Conservation (phyloP, 768 basidiomycete species). For the Terana coerulea region DNA sequence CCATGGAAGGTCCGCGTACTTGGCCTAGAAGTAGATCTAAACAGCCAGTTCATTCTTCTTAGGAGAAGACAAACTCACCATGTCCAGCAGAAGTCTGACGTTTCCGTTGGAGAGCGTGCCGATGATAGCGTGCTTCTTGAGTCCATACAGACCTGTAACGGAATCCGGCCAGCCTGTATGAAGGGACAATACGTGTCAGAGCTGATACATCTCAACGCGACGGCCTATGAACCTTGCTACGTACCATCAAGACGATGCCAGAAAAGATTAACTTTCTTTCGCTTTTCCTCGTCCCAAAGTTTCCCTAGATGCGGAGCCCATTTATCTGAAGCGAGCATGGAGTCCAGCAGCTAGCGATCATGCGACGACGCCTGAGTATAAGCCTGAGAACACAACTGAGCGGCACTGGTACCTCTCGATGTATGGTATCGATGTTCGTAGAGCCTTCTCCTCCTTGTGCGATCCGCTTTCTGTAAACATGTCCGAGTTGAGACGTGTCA, state of each 20-base stretch:
- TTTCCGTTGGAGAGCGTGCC: constrained; percentile 63
- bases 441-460: constrained; percentile 45
- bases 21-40: constrained; percentile 41
- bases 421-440: constrained; percentile 50
- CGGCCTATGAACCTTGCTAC: not conserved
- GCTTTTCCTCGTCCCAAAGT: constrained; percentile 40
- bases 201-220: not conserved
- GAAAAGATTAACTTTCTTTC: constrained; percentile 40
- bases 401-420: constrained; percentile 59
- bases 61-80: constrained; percentile 34
- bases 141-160: constrained; percentile 40
- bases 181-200: too few species aligned
- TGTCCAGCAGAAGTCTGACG: constrained; percentile 53
- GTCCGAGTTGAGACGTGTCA: constrained; percentile 25
- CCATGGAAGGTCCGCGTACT: constrained; percentile 59
- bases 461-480: constrained; percentile 24
- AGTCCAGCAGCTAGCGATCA: constrained; percentile 47
- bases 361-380: not conserved
- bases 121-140: constrained; percentile 51
- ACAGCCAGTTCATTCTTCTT: not conserved
- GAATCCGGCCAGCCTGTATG: constrained; percentile 55
- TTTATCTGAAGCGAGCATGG: constrained; percentile 42
- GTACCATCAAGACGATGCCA: constrained; percentile 63
- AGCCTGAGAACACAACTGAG: not conserved
- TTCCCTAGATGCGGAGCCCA: constrained; percentile 46